Evolutionary conservation across 192 early-diverging fungal genomes (phyloP), one percentile per base, ranked within the genome.

Genomic region (Backusella morwellensis): DNA sequence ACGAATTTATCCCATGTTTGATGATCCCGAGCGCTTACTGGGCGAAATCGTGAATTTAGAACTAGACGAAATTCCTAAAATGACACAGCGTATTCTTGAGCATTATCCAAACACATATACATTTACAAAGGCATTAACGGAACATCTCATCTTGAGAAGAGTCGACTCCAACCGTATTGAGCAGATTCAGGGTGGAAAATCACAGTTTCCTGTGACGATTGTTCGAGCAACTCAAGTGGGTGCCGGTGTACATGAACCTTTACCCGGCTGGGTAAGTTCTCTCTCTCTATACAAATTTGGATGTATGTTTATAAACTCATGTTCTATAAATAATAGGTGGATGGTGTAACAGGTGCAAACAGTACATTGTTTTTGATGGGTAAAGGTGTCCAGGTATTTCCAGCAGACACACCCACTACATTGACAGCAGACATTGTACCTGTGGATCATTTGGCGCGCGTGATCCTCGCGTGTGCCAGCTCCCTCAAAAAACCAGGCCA

Each of bases 81-180:
- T 80, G 76, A 84, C 82, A 3, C 82, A 84, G 42, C 76, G 79
- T 5, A 77, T 84, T 23, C 40, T 80, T 11, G 38, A 26, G 4
- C 52, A 78, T 26, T 88, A 88, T 73, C 87, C 87, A 36, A 88
- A 85, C 63, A 86, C 85, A 7, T 84, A 88, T 52, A 83, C 84
- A 0, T 88, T 88, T 70, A 84, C 87, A 17, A 88, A 88, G 56
- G 77, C 82, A 12, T 56, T 88, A 35, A 85, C 85, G 3, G 87
- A 88, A 41, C 84, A 86, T 68, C 44, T 88, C 35, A 83, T 88
- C 34, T 67, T 81, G 35, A 83, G 84, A 19, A 74, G 85, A 34
- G 76, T 71, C 4, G 82, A 84, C 73, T 69, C 74, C 21, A 84
- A 84, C 54, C 72, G 82, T 21, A 17, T 78, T 6, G 82, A 84